Evolutionary conservation across 306 rosid genomes (phyloP).

Genomic region (Quercus engelmannii): DNA sequence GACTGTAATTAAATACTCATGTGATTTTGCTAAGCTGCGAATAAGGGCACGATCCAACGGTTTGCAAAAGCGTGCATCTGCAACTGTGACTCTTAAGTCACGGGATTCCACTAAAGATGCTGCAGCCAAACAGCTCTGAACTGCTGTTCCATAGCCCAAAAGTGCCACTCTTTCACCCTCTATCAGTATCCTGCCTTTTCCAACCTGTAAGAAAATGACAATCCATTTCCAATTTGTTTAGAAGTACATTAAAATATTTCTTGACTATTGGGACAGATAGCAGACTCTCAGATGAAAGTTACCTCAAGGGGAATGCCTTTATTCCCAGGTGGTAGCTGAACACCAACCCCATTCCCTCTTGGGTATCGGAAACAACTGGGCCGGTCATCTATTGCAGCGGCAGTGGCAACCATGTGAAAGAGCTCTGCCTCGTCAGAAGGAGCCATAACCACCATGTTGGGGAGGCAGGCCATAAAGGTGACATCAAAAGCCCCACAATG

Average conservation of each 20-base stretch:
- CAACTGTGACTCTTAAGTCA: slow-evolving; percentile 60
- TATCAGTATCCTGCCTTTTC: slow-evolving; percentile 66
- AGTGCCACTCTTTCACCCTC: slow-evolving; percentile 94
- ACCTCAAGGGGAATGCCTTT: slow-evolving; percentile 81
- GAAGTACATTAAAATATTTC: neutral
- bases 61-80: slow-evolving; percentile 91
- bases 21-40: slow-evolving; percentile 80
- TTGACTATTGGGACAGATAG: neutral
- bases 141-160: slow-evolving; percentile 78
- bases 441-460: slow-evolving; percentile 99
- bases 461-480: slow-evolving; percentile 96
- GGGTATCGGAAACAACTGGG: slow-evolving; percentile 97
- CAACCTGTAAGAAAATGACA: slow-evolving; percentile 43
- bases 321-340: slow-evolving; percentile 64
- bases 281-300: neutral
- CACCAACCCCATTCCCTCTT: slow-evolving; percentile 89
- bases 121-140: slow-evolving; percentile 73
- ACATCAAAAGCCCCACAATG: slow-evolving; percentile 89
- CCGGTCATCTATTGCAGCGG: slow-evolving; percentile 83
- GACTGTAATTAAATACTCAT: slow-evolving; percentile 74
- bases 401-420: slow-evolving; percentile 94
- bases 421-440: slow-evolving; percentile 96
- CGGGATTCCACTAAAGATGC: slow-evolving; percentile 42
- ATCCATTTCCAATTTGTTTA: slow-evolving; percentile 1
- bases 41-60: slow-evolving; percentile 76